Base-by-base conservation (phyloP, 768 basidiomycete genomes). In the Psilocybe subaeruginosa region DNA sequence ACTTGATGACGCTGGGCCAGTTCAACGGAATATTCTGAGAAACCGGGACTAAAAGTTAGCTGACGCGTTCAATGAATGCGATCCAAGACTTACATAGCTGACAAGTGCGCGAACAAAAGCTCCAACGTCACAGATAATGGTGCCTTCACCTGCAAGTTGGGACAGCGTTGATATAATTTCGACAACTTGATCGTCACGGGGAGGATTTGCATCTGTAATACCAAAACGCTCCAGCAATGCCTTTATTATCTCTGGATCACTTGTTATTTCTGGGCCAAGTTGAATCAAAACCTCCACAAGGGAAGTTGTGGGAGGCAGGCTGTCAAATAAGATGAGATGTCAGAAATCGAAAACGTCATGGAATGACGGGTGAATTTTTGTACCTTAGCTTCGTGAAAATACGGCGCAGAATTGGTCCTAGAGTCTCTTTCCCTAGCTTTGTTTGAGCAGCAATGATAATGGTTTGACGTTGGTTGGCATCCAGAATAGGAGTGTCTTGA, bases 1-100 rank as follows among this genome's bases (percentile, higher is more conserved):
- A 85, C 64, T 87, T 86, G 70, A 98, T 88, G 63, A 94, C 86
- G 59, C 79, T 85, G 33, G 93, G 81, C 93, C 94, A 97, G 68
- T 92, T 85, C 56, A 96, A 74, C 30, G 79, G 77, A 54, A 81
- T 82, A 66, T 85, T 83, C 92, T 94, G 60, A 17, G 63, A 54
- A 63, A 53, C 63, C 62, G 51, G 19, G 66, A 51, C 64, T 58
- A 48, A 39, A 29, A n/a, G 31, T 41, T 29, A 43, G 14, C 7
- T 62, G 33, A 30, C 29, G 17, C 23, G 1, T 7, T 3, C 51
- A 30, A 19, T 31, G 56, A 16, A 52, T 5, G 39, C 35, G 61
- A 61, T 58, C 54, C 27, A 60, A 39, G 43, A 84, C 90, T 77
- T 72, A 94, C 93, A 65, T 91, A 86, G 74, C 85, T 88, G 60